Conservation (phyloP, 192 early-diverging fungal species). For the Rhizophagus clarus region DNA sequence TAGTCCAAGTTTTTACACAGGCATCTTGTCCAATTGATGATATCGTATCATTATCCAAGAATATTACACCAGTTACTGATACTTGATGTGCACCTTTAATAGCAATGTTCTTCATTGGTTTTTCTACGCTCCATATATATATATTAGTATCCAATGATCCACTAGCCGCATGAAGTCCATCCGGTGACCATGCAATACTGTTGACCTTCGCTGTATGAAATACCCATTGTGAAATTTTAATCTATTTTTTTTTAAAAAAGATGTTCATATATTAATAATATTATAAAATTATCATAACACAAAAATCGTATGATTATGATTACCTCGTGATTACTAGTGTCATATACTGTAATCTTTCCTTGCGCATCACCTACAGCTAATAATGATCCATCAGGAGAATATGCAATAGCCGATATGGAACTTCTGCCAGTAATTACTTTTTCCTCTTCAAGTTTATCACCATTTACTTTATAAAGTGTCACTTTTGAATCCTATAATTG, state of each 20-base stretch:
- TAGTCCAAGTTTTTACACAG: conserved; percentile 72
- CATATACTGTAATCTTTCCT: conserved; percentile 79
- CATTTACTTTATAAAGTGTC: conserved; percentile 61
- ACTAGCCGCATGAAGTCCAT: conserved; percentile 73
- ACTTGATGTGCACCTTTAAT: conserved; percentile 86
- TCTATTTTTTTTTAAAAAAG: conserved; percentile 14
- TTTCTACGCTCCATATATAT: conserved; percentile 85
- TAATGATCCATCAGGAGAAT: conserved; percentile 71
- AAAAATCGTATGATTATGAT: background rate
- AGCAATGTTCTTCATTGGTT: conserved; percentile 72
- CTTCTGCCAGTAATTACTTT: conserved; percentile 52
- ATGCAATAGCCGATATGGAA: conserved; percentile 77
- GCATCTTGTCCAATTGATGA: conserved; percentile 83
- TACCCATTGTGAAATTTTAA: conserved; percentile 74
- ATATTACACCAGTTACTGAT: conserved; percentile 72
- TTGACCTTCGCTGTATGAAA: conserved; percentile 90
- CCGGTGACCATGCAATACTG: conserved; percentile 76
- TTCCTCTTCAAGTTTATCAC: conserved; percentile 38
- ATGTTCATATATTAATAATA: background rate
- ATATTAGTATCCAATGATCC: conserved; percentile 88
- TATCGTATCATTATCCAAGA: conserved; percentile 66
- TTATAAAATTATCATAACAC: background rate
- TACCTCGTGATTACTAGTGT: conserved; percentile 48
- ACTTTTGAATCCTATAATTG: conserved; percentile 63
- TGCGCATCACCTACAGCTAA: conserved; percentile 81